Base-by-base conservation (phyloP, 768 basidiomycete genomes). In the Rhodotorula sphaerocarpa region DNA sequence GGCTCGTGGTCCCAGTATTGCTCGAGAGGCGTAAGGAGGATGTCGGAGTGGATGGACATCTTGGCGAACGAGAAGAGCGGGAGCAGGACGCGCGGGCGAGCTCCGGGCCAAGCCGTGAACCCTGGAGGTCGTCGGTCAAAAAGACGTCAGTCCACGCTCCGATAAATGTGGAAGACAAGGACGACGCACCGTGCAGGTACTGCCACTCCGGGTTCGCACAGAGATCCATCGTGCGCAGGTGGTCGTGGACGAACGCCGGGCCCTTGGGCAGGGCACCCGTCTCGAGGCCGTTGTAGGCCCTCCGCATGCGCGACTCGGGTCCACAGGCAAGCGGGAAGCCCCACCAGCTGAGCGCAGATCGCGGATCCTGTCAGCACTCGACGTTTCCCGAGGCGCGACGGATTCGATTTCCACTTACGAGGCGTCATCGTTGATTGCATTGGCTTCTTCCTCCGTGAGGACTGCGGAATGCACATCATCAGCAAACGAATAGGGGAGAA, bases 21-120 rank as follows among this genome's bases (percentile, higher is more conserved):
- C 74, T 99, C 97, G 74, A 97, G 91, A 64, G 88, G 91, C 0
- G 93, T 92, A 63, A 97, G 89, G 58, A 87, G 80, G 67, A 99
- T 87, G 73, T 97, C 95, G 65, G 83, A 77, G 74, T 86, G 96
- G 0, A 95, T 90, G 30, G 79, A 77, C 0, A 85, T 84, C 70
- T 86, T 90, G 0, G 90, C 87, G 4, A 92, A 91, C 9, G 90
- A 91, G 76, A 99, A 87, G 42, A 99, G 82, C 10, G 73, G 74
- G 31, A 54, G 44, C 5, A 72, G 66, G 41, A 52, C 45, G 7
- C 55, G 30, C 5, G 72, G 72, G 12, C 66, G 48, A 44, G 65
- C 64, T 25, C 72, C 72, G 30, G 62, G 60, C 72, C 72, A 73
- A 15, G 71, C 57, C 28, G 75, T 74, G 54, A 75, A 71, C 18